Conservation (phyloP, 495 filamentous ascomycete genomes). For the Letharia lupina region DNA sequence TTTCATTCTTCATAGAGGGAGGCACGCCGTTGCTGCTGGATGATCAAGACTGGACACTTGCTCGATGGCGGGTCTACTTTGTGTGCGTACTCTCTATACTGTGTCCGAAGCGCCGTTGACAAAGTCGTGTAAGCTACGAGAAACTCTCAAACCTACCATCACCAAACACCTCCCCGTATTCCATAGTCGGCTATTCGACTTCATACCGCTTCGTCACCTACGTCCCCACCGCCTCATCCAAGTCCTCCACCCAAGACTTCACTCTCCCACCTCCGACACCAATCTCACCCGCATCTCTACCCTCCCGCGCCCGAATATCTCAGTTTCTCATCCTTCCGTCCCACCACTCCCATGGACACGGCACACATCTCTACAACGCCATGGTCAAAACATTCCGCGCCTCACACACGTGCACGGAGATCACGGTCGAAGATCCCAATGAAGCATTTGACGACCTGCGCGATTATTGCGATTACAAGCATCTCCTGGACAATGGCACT, state of each 20-base stretch:
- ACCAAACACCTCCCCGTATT: slow-evolving; percentile 49
- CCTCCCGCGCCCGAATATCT: slow-evolving; percentile 72
- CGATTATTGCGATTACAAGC: slow-evolving; percentile 70
- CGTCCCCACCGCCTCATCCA: slow-evolving; percentile 25
- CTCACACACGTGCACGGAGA: slow-evolving; percentile 58
- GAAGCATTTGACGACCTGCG: slow-evolving; percentile 88
- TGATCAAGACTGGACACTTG: slow-evolving; percentile 61
- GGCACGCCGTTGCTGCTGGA: slow-evolving; percentile 63
- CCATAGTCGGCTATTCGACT: slow-evolving; percentile 78
- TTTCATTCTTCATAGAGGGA: slow-evolving; percentile 88
- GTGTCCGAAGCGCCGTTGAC: slow-evolving; percentile 6
- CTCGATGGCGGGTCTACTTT: slow-evolving; percentile 85
- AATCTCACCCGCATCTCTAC: slow-evolving; percentile 42
- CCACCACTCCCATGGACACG: slow-evolving; percentile 71
- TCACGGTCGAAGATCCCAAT: slow-evolving; percentile 94
- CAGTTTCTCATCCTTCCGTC: slow-evolving; percentile 92
- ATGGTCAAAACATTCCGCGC: slow-evolving; percentile 59
- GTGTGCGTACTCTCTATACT: slow-evolving; percentile 38
- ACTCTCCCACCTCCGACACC: slow-evolving; percentile 36
- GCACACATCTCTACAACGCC: slow-evolving; percentile 68
- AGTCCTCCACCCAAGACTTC: slow-evolving; percentile 32
- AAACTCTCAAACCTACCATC: slow-evolving; percentile 43
- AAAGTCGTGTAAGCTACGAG: slow-evolving; percentile 47
- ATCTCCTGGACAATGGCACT: slow-evolving; percentile 42
- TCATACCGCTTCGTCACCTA: slow-evolving; percentile 75